Evolutionary conservation across 768 basidiomycete genomes (phyloP).

Genomic region (Mycena alexandri): DNA sequence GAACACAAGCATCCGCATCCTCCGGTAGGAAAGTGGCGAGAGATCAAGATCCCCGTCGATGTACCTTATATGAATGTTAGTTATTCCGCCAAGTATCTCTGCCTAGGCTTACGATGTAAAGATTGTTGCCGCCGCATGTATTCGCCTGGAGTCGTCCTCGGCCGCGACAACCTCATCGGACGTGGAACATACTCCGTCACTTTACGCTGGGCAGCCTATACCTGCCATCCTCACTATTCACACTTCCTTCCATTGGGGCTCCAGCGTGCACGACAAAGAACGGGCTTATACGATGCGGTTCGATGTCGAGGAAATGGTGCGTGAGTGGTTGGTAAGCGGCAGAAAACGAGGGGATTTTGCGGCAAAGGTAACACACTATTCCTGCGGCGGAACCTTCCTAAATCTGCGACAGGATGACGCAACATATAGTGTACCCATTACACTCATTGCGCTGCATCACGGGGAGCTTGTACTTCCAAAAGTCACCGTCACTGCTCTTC

Average conservation of each 20-base stretch:
- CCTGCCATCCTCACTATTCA: slow-evolving; percentile 72
- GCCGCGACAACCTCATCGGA: too few species aligned
- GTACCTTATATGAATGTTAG: slow-evolving; percentile 85
- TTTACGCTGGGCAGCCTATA: slow-evolving; percentile 93
- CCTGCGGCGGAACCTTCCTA: slow-evolving; percentile 12
- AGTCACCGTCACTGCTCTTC: slow-evolving; percentile 72
- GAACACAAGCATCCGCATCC: slow-evolving; percentile 56
- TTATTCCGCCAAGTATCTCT: slow-evolving; percentile 31
- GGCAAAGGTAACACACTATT: slow-evolving; percentile 64
- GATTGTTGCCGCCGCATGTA: slow-evolving; percentile 75
- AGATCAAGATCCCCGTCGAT: slow-evolving; percentile 87
- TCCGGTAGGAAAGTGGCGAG: slow-evolving; percentile 70
- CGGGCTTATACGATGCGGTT: slow-evolving; percentile 74
- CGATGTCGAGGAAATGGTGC: slow-evolving; percentile 84
- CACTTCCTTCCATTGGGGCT: slow-evolving; percentile 86
- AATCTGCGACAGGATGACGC: slow-evolving; percentile 66
- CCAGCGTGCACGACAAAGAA: slow-evolving; percentile 54
- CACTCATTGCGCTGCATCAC: slow-evolving; percentile 89
- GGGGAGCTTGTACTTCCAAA: slow-evolving; percentile 85
- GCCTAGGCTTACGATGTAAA: slow-evolving; percentile 44
- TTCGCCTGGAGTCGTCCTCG: slow-evolving; percentile 62
- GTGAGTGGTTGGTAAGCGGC: slow-evolving; percentile 93
- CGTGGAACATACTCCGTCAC: slow-evolving; percentile 48
- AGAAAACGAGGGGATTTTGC: slow-evolving; percentile 87
- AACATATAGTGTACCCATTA: slow-evolving; percentile 72